Evolutionary conservation across 2,329 filamentous ascomycete genomes (phyloP).

Genomic region (Ophiocordyceps unilateralis): DNA sequence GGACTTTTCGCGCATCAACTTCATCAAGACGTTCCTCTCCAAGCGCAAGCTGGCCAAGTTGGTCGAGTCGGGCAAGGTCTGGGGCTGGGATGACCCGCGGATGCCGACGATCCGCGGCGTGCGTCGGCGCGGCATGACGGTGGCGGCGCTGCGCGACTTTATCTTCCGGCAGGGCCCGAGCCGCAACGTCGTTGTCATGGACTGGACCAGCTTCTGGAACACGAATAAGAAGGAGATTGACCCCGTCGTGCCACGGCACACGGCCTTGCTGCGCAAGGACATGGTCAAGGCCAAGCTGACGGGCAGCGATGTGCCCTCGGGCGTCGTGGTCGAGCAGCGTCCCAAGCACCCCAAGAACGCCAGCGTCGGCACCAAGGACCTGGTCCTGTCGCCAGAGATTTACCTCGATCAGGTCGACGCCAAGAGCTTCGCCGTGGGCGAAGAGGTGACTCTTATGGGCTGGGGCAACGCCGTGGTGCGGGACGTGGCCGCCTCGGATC

Average conservation of each 20-base stretch:
- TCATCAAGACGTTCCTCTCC: conserved; percentile 64
- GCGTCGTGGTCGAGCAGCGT: conserved; percentile 53
- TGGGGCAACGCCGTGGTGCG: conserved; percentile 84
- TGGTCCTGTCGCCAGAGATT: conserved; percentile 57
- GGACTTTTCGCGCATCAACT: conserved; percentile 76
- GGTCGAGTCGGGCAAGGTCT: conserved; percentile 58
- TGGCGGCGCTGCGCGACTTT: conserved; percentile 64
- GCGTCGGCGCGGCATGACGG: conserved; percentile 60
- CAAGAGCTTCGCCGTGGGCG: conserved; percentile 60
- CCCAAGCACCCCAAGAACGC: conserved; percentile 84
- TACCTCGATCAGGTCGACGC: conserved; percentile 79
- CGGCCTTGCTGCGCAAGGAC: conserved; percentile 53
- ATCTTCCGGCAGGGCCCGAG: conserved; percentile 72
- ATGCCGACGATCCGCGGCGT: conserved; percentile 77
- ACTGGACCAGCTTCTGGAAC: conserved; percentile 61
- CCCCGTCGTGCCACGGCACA: conserved; percentile 56
- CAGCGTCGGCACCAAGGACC: conserved; percentile 69
- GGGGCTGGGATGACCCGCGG: conserved; percentile 74
- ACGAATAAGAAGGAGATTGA: conserved; percentile 73
- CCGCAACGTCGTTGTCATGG: conserved; percentile 69
- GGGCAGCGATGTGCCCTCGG: conserved; percentile 48
- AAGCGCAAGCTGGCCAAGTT: conserved; percentile 78
- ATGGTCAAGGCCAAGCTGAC: conserved; percentile 53
- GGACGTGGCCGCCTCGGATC: conserved; percentile 37
- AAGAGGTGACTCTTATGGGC: conserved; percentile 92